These are phyloP conservation scores for Nannizziopsis arthrosporioides DNA, from an alignment of 2,329 filamentous ascomycete species.

Conservation along the genomic window DNA sequence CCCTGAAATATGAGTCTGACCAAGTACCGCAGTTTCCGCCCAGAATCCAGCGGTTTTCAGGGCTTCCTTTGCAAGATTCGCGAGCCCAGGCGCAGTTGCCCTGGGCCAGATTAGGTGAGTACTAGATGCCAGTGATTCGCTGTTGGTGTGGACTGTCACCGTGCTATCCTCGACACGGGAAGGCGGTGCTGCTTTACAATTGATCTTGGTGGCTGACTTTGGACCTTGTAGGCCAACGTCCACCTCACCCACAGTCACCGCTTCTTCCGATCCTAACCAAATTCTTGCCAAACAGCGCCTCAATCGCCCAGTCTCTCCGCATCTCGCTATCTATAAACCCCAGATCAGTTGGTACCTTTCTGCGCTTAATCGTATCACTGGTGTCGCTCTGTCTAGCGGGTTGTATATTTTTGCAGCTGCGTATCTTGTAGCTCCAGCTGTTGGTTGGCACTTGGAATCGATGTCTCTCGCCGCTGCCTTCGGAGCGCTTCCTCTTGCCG, in stretches of 20 bases:
- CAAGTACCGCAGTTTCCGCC: conserved; percentile 32
- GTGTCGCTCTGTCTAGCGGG: conserved; percentile 55
- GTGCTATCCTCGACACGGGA: too few relatives aligned
- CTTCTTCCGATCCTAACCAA: conserved; percentile 26
- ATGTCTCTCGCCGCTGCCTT: conserved; percentile 53
- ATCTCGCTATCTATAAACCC: conserved; percentile 74
- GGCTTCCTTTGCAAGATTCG: conserved; percentile 33
- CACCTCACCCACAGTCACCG: conserved; percentile 19
- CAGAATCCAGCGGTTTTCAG: conserved; percentile 35
- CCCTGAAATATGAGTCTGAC: conserved; percentile 15
- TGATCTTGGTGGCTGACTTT: not conserved
- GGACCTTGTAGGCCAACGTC: conserved; percentile 15
- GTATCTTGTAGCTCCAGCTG: conserved; percentile 67
- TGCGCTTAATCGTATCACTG: conserved; percentile 74
- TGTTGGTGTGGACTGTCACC: too few relatives aligned
- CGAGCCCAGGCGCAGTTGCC: conserved; percentile 35
- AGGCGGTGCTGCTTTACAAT: not conserved
- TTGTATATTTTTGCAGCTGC: conserved; percentile 70
- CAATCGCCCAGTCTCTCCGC: conserved; percentile 69
- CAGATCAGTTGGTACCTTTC: conserved; percentile 75
- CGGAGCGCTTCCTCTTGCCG: conserved; percentile 47
- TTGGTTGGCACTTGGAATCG: conserved; percentile 60
- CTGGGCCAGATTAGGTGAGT: conserved; percentile 36
- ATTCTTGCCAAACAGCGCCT: conserved; percentile 74
- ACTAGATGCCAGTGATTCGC: not conserved